These are phyloP conservation scores for Rehmannia glutinosa DNA, from an alignment of 257 asterid genomes.

Conservation along the genomic window DNA sequence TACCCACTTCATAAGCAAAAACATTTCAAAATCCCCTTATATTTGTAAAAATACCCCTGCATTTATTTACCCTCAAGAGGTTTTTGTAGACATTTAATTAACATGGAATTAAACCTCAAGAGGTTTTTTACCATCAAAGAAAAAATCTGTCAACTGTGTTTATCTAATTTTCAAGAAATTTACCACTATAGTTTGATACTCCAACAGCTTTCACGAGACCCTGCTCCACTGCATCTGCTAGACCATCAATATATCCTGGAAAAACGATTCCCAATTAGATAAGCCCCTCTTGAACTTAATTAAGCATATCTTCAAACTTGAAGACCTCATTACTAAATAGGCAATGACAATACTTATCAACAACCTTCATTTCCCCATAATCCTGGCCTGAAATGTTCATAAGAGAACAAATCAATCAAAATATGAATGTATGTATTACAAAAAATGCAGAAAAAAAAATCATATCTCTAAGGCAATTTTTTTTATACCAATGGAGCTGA, in stretches of 20 bases:
- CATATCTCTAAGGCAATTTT: neutral
- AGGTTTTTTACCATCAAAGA: no score
- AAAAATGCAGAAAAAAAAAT: neutral
- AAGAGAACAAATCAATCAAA: constrained; percentile 3
- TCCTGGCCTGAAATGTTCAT: constrained; percentile 79
- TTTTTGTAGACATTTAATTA: no score
- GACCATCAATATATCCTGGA: constrained; percentile 89
- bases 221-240: constrained; percentile 96
- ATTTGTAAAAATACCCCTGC: no score
- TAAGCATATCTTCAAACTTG: neutral
- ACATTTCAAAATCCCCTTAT: no score
- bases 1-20: no score
- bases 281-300: neutral
- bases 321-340: neutral
- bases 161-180: neutral
- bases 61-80: no score
- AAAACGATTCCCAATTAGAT: constrained; percentile 9
- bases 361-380: constrained; percentile 99
- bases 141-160: no score
- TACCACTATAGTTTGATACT: constrained; percentile 86
- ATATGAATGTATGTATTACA: neutral
- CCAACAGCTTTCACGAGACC: constrained; percentile 97
- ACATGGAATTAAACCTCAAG: no score
- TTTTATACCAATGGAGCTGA: constrained; percentile 90
- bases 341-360: constrained; percentile 12